Evolutionary conservation across 805 yeast genomes (phyloP), one percentile per base, ranked within the genome.

Genomic region (Tetrapisispora nanseiensis): DNA sequence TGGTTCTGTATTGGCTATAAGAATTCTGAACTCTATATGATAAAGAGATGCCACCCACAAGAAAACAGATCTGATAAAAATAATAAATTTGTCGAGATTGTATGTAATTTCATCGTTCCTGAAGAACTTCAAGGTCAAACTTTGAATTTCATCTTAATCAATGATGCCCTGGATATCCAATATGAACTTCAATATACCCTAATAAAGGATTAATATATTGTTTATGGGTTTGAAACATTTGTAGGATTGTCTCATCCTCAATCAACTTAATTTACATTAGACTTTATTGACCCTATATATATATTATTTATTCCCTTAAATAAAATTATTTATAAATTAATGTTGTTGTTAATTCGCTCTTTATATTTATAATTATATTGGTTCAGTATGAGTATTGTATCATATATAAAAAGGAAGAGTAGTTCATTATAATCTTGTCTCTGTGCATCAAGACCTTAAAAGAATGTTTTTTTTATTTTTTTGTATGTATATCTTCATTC

Each of bases 1-100:
- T 92, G 98, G 97, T 86, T 90, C 59, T 73, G 80, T 9, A 74
- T 90, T 37, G 76, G 78, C 47, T 62, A 63, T 22, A 62, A 65
- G 6, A 66, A 61, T 2, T 72, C 72, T 35, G 84, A 80, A 52
- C 57, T 90, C 22, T 61, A 73, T 30, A 69, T 81, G 33, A 65
- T 90, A 35, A 86, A 85, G 55, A 75, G 97, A 54, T 82, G 86
- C 4, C 79, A 83, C 21, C 92, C 92, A 2, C 52, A 59, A 12
- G 49, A 48, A 18, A 24, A 10, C 9, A 23, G 21, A 23, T 11
- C n/a, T 23, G 30, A 35, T 10, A 35, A 35, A 11, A 44, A 47
- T 9, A 54, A 52, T 27, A 59, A 52, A 19, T 57, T 55, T 20
- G 65, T 65, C 12, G 46, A 50, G 10, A 46, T 63, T 3, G 38